Base-by-base conservation (phyloP, 2,329 filamentous ascomycete genomes). In the Diaporthe humulicola region DNA sequence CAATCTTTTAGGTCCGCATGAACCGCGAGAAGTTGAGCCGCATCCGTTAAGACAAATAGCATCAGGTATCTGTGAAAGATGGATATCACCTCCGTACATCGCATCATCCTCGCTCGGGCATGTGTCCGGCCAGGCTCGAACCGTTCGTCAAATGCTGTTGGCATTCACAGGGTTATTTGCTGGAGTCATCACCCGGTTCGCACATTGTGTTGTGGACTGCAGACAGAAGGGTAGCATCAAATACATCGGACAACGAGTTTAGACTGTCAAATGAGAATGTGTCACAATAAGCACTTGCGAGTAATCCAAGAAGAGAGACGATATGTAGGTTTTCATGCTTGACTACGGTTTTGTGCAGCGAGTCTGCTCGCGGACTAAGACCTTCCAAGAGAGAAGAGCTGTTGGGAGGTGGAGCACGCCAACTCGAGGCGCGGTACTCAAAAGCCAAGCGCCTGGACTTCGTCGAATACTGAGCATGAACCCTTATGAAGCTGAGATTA, bases 11-110 rank as follows among this genome's bases (percentile, higher is more conserved):
- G 71, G 71, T 74, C 57, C 67, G 67, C 74, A 91, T 95, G 89
- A 96, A 96, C 86, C 89, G 93, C 77, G 91, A 93, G 79, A 90
- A 91, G 78, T 82, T 95, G 82, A 91, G 93, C 79, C 89, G 92
- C 67, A 92, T 93, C 78, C 84, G 40, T 19, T 67, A n/a, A 70
- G 22, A 36, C 57, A 50, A 19, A 8, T 36, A 22, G 5, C 28
- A 14, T 14, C 30, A 50, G 42, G 19, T 33, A 52, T 12, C 30
- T 14, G 25, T 45, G 10, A 28, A n/a, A n/a, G 48, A 25, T 50
- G 48, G n/a, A 12, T 9, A 22, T 25, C 48, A n/a, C n/a, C 22
- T 50, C 12, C 45, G 17, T 19, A 45, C 38, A 45, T n/a, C 30
- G 45, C 30, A 38, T n/a, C 5, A 38, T 25, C 30, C 61, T 52